Evolutionary conservation across 2,329 filamentous ascomycete genomes (phyloP).

Genomic region (Aplosporella prunicola): DNA sequence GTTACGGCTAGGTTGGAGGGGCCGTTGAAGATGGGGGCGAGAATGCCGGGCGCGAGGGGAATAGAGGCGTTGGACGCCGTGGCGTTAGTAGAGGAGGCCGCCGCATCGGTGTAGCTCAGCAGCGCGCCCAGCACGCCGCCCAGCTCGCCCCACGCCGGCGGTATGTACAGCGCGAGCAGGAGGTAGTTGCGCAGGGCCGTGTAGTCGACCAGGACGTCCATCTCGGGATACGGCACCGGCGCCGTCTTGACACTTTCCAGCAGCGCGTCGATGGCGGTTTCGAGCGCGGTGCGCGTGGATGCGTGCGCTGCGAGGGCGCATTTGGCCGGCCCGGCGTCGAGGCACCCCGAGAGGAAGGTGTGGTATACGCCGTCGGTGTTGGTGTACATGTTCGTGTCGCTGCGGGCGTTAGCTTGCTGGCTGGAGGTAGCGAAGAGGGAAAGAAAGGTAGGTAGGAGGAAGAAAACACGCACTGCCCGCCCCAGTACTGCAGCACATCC

Average conservation of each 20-base stretch:
- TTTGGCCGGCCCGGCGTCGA: slow-evolving; percentile 27
- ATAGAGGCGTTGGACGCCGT: slow-evolving; percentile 1
- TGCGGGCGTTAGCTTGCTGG: neutral
- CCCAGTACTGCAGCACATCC: slow-evolving; percentile 39
- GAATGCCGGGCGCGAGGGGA: no score
- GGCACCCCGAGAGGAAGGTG: slow-evolving; percentile 37
- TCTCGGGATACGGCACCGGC: slow-evolving; percentile 27
- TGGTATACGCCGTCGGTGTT: slow-evolving; percentile 36
- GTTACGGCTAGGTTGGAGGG: no score
- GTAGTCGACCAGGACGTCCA: slow-evolving; percentile 35
- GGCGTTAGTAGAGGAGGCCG: neutral
- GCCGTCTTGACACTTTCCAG: slow-evolving; percentile 29
- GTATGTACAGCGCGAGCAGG: neutral
- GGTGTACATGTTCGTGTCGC: slow-evolving; percentile 10
- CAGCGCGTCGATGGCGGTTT: slow-evolving; percentile 24
- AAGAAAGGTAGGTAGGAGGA: neutral
- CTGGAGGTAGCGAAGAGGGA: no score
- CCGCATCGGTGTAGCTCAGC: neutral
- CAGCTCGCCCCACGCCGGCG: neutral
- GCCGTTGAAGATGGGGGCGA: no score
- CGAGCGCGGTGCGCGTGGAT: slow-evolving; percentile 25
- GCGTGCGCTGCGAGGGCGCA: slow-evolving; percentile 31
- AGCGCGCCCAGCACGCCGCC: neutral
- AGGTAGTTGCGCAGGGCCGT: neutral
- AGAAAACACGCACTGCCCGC: slow-evolving; percentile 15